Conservation (phyloP, 441 rosid species). For the Erodium chrysanthum region DNA sequence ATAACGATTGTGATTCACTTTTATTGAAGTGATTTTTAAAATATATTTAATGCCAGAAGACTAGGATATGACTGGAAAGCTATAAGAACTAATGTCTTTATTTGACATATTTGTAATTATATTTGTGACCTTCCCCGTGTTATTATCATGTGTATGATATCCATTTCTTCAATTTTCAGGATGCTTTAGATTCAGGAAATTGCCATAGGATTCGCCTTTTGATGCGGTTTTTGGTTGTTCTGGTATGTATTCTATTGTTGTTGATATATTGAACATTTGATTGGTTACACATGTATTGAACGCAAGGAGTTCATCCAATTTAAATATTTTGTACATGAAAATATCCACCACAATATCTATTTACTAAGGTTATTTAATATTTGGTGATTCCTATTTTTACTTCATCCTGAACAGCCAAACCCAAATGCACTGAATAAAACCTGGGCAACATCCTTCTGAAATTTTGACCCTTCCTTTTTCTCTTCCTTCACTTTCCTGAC, state of each 20-base stretch:
- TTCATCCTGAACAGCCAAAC: neutral
- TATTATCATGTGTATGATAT: neutral
- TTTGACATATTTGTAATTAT: neutral
- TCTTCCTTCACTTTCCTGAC: neutral
- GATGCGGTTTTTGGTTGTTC: constrained; percentile 72
- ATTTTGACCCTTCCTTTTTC: neutral
- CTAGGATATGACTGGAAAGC: neutral
- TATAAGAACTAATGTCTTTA: neutral
- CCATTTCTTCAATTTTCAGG: constrained; percentile 36
- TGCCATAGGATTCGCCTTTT: constrained; percentile 71
- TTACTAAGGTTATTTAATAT: neutral
- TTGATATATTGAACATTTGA: constrained; percentile 17
- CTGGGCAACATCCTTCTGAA: neutral
- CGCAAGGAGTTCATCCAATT: neutral
- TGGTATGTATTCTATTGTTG: constrained; percentile 40
- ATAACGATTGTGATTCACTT: neutral
- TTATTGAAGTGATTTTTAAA: neutral
- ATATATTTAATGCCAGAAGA: neutral
- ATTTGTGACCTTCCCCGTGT: neutral
- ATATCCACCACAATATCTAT: neutral
- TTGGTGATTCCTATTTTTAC: neutral
- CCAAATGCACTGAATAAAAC: neutral
- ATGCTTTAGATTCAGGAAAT: constrained; percentile 55
- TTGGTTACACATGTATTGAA: neutral
- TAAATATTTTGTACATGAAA: neutral